These are phyloP conservation scores for Erysimum cheiri DNA, from an alignment of 441 rosid genomes.

Conservation along the genomic window DNA sequence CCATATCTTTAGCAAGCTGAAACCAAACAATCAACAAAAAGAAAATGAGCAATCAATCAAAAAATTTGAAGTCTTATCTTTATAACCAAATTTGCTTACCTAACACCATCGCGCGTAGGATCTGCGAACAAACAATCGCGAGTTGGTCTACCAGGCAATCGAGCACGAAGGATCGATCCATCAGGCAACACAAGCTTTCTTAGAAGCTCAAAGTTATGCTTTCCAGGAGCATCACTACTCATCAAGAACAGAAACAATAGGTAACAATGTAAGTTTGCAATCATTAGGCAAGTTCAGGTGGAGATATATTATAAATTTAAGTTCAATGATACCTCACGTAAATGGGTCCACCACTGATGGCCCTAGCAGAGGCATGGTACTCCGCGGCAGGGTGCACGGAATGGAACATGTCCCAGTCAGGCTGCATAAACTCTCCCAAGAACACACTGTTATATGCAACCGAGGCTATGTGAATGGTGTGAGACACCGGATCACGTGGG, in stretches of 20 bases:
- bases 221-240: constrained; percentile 83
- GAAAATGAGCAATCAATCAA: neutral
- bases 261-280: constrained; percentile 23
- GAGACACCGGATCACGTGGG: constrained; percentile 89
- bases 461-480: constrained; percentile 90
- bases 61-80: neutral
- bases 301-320: neutral
- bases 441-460: constrained; percentile 89
- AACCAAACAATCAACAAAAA: constrained; percentile 2
- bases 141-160: constrained; percentile 87
- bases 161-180: constrained; percentile 81
- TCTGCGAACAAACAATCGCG: constrained; percentile 78
- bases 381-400: constrained; percentile 88
- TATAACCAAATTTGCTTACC: constrained; percentile 47
- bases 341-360: constrained; percentile 88
- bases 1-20: constrained; percentile 97
- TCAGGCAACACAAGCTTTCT: constrained; percentile 86
- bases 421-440: constrained; percentile 87
- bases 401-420: constrained; percentile 99
- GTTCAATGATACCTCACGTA: constrained; percentile 73
- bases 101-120: constrained; percentile 84
- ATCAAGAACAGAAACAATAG: constrained; percentile 13
- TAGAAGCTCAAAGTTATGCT: constrained; percentile 77
- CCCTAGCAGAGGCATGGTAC: constrained; percentile 92
- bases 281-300: neutral